Evolutionary conservation across 73 alveolate species (phyloP), one percentile per base, ranked within the genome.

Genomic region (Paramecium sexaurelia): DNA sequence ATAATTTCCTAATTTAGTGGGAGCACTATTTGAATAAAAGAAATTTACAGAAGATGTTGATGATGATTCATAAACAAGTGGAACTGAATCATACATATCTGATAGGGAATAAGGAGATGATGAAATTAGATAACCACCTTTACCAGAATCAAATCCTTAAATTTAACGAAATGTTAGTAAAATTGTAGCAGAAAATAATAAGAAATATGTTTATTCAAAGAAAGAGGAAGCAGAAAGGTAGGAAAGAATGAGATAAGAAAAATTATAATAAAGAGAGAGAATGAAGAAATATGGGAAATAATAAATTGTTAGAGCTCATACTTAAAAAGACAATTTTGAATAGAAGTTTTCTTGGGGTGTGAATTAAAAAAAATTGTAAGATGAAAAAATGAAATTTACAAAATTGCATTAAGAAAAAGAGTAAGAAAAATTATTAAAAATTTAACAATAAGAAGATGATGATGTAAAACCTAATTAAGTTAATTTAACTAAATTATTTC

Each of bases 261-360:
- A 73, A 73, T 36, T 73, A n/a, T 24, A 73, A 36, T 36, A 73
- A 35, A 73, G 87, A 73, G 87, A 73, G 7, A 73, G 43, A 73
- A 73, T 73, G 87, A 73, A 73, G 17, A 36, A 73, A 73, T 73
- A 73, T 36, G 87, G 87, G 0, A 73, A 73, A 39, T 24, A 33
- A 36, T 73, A 73, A 36, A 73, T 73, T 17, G 87, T 73, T 27
- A 73, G 87, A 39, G 67, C 87, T n/a, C 87, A 73, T 17, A 73
- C 87, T 15, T 36, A 73, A 73, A 39, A 37, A n/a, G 87, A 66
- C 10, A 32, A 39, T 33, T 73, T 73, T 73, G 87, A 73, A 39
- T 22, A 73, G n/a, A 73, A 73, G 11, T 73, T 73, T 36, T 15
- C 61, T 1, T 73, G 87, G 87, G 87, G 87, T 9, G 67, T 73